These are phyloP conservation scores for Penicillium angulare DNA, from an alignment of 495 filamentous ascomycete species.

Conservation along the genomic window DNA sequence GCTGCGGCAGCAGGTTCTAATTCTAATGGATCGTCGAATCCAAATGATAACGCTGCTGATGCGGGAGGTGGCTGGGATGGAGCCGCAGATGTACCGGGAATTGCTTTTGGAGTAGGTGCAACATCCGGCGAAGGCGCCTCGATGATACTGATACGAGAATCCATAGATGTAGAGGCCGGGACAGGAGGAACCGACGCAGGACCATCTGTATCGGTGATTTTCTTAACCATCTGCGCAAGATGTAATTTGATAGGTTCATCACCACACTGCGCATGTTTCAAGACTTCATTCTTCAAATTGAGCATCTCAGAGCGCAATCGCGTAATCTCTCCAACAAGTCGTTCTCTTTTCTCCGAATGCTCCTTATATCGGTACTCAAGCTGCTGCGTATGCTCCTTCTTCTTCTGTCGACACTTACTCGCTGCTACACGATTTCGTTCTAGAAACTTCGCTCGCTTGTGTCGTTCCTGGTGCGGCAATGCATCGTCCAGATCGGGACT, in stretches of 20 bases:
- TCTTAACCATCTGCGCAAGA: conserved; percentile 45
- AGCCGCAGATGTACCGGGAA: background rate
- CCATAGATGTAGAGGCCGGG: background rate
- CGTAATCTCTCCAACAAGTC: conserved; percentile 63
- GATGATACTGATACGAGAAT: conserved; percentile 1
- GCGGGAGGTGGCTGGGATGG: background rate
- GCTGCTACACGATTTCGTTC: conserved; percentile 83
- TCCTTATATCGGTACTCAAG: conserved; percentile 49
- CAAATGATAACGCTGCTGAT: conserved; percentile 27
- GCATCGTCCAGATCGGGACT: conserved; percentile 24
- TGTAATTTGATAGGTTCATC: conserved; percentile 53
- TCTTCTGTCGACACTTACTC: conserved; percentile 84
- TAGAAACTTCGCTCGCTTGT: conserved; percentile 55
- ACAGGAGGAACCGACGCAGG: background rate
- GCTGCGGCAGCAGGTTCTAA: conserved; percentile 17
- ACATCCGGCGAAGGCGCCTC: conserved; percentile 12
- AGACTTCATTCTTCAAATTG: conserved; percentile 54
- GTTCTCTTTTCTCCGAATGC: conserved; percentile 56
- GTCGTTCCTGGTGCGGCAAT: conserved; percentile 23
- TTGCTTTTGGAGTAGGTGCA: conserved; percentile 3
- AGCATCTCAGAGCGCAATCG: conserved; percentile 43
- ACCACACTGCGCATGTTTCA: conserved; percentile 59
- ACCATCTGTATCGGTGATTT: conserved; percentile 30
- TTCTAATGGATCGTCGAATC: conserved; percentile 37
- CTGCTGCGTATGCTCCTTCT: conserved; percentile 69